Conservation (phyloP, 345 rosid genomes). For the Streptanthus diversifolius region DNA sequence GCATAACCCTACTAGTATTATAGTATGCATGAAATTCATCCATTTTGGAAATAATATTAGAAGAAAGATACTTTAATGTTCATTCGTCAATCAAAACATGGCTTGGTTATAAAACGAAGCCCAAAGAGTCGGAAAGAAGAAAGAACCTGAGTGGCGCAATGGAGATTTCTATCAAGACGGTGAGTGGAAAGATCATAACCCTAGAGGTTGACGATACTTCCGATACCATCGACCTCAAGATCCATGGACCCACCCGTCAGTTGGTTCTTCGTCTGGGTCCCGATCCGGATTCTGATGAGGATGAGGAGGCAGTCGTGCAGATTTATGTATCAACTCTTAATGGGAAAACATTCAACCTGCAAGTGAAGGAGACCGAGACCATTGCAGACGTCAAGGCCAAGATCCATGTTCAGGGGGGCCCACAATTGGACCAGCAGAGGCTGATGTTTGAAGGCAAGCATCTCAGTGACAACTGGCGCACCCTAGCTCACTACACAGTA, state of each 20-base stretch:
- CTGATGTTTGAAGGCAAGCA: background rate
- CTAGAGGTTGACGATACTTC: conserved; percentile 12
- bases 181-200: conserved; percentile 1
- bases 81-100: background rate
- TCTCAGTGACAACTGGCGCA: background rate
- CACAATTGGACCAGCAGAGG: background rate
- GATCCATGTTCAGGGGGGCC: background rate
- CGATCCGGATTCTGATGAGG: background rate
- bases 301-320: background rate
- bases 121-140: background rate
- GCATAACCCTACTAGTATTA: background rate
- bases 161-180: conserved; percentile 2
- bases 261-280: background rate
- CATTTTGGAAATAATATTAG: background rate
- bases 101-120: background rate
- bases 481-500: background rate
- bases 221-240: conserved; percentile 1
- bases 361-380: background rate
- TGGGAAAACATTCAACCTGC: background rate
- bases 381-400: background rate
- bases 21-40: background rate
- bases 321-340: background rate
- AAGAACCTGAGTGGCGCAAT: background rate
- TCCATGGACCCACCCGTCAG: conserved; percentile 3
- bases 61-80: background rate